Base-by-base conservation (phyloP, 495 filamentous ascomycete genomes). In the Stereocaulon alpinum region DNA sequence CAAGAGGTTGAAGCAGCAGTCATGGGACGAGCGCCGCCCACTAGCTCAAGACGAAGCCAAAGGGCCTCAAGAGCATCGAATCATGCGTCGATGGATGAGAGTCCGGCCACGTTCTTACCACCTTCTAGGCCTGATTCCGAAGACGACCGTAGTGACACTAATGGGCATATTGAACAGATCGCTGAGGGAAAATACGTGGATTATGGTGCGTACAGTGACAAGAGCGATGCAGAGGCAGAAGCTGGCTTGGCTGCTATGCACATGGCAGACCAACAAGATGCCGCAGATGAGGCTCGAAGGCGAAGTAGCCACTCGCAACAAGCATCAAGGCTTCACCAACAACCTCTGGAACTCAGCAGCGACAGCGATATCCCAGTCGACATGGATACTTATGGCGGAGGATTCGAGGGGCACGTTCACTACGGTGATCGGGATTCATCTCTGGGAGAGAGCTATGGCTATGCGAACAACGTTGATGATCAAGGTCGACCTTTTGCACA, bases 141-240 rank as follows among this genome's bases (percentile, higher is more conserved):
- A 62, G 72, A 74, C 60, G 71, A 70, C 18, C 73, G 79, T 58
- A 74, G 72, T 2, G 75, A 76, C 45, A 73, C 75, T 2, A 82
- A 82, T 63, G 84, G 84, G 15, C 75, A 80, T 42, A 73, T 74
- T 40, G 72, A 71, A 30, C 70, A 76, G 40, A 73, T 72, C 11
- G 70, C 72, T 7, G 70, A 74, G 6, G 77, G 74, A 0, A 68
- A 74, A 37, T 71, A 74, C 57, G 71, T 76, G 40, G 76, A 79
- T 60, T 81, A 82, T 56, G 74, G 72, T 67, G 77, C 74, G 1
- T 78, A 81, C 61, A 82, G 78, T 65, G 81, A 93, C 61, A 88
- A 89, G 30, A 96, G 90, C 65, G 93, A 99, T 62, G 82, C 89
- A 0, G 93, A 99, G 70, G 92, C 89, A 29, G 86, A 87, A 22